Evolutionary conservation across 129 eudicot genomes (phyloP).

Genomic region (Tagetes erecta): DNA sequence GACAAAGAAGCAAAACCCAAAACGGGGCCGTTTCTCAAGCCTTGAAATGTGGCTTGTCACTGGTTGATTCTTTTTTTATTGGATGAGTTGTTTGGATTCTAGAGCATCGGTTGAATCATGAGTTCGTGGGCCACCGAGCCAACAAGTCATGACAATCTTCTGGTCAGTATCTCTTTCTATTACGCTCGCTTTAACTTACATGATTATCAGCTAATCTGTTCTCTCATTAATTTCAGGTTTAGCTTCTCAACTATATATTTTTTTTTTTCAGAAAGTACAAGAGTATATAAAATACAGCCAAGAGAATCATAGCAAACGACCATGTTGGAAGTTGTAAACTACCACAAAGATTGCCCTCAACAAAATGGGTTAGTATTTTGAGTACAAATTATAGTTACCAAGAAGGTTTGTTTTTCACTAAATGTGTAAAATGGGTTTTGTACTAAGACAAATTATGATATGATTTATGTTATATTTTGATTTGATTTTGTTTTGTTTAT

Average conservation of each 20-base stretch:
- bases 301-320: too few relatives aligned
- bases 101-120: constrained; percentile 78
- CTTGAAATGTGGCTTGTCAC: constrained; percentile 96
- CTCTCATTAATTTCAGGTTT: constrained; percentile 65
- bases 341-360: not conserved
- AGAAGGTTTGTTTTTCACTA: too few relatives aligned
- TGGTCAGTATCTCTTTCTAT: constrained; percentile 54
- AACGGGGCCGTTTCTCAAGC: constrained; percentile 92
- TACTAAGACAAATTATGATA: too few relatives aligned
- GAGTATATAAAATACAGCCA: not conserved
- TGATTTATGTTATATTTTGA: too few relatives aligned
- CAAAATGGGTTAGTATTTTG: too few relatives aligned
- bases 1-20: constrained; percentile 51
- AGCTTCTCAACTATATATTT: constrained; percentile 95
- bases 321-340: too few relatives aligned
- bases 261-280: constrained; percentile 83
- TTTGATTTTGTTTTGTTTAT: too few relatives aligned
- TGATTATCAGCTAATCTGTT: not conserved
- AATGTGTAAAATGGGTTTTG: too few relatives aligned
- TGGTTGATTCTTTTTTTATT: constrained; percentile 71
- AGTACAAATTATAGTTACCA: too few relatives aligned
- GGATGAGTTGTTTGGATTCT: constrained; percentile 95
- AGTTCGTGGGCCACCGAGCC: constrained; percentile 94
- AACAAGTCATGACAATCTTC: constrained; percentile 74
- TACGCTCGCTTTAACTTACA: not conserved